phyloP scores from a whole-genome alignment of 345 rosid genomes.

The Acer negundo region DNA sequence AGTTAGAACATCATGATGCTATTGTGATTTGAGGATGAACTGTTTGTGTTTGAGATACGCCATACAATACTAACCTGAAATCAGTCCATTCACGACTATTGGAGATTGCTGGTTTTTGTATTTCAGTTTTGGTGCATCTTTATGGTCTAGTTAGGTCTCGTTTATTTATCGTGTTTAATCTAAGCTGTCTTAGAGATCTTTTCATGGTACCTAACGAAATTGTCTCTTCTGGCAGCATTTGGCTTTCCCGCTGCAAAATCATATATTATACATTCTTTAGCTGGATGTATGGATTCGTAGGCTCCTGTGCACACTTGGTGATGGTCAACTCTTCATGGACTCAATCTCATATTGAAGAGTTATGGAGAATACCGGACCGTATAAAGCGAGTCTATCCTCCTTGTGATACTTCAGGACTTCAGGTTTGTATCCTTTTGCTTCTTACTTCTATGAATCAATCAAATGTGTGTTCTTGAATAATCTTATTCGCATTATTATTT shows the following conservation, averaged over 20 bases:
- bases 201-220: conserved; percentile 2
- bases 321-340: conserved; percentile 99
- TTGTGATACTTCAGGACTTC: conserved; percentile 93
- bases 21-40: background rate
- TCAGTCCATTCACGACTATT: background rate
- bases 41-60: background rate
- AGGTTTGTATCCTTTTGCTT: conserved; percentile 47
- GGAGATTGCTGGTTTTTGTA: background rate
- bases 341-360: conserved; percentile 72
- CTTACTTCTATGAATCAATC: background rate
- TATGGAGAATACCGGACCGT: conserved; percentile 72
- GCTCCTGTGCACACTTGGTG: conserved; percentile 80
- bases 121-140: background rate
- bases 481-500: background rate
- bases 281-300: conserved; percentile 86
- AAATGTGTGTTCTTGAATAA: background rate
- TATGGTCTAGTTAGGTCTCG: background rate
- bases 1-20: background rate
- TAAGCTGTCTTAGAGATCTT: background rate
- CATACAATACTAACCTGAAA: background rate
- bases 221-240: conserved; percentile 50
- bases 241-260: conserved; percentile 76
- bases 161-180: background rate
- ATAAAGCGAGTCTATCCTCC: conserved; percentile 88
- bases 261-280: conserved; percentile 74